phyloP scores from a whole-genome alignment of 768 basidiomycete genomes.

The Tubosaeta sp. region DNA sequence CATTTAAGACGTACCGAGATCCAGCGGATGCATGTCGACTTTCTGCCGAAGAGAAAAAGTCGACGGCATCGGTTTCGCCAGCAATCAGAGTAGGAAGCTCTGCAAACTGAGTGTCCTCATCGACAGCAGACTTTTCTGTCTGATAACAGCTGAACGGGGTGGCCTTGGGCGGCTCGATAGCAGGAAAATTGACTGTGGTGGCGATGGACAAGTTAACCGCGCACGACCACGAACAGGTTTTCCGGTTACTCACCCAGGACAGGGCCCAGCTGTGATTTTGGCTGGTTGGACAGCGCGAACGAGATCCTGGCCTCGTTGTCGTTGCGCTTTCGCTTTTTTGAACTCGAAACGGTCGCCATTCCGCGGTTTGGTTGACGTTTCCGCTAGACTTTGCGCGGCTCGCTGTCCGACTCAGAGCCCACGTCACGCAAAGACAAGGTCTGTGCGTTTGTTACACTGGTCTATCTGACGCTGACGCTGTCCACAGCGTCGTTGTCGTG shows the following conservation, averaged over 20 bases:
- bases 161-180: conserved; percentile 50
- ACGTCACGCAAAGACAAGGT: conserved; percentile 24
- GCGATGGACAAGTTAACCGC: conserved; percentile 9
- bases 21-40: conserved; percentile 47
- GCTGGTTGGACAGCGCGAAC: conserved; percentile 35
- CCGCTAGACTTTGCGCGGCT: conserved; percentile 4
- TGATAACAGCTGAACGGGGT: conserved; percentile 63
- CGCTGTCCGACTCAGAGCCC: background rate
- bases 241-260: conserved; percentile 43
- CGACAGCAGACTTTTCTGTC: conserved; percentile 29
- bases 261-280: conserved; percentile 41
- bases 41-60: conserved; percentile 69
- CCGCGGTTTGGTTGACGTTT: conserved; percentile 13
- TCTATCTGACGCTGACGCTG: conserved; percentile 12
- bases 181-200: conserved; percentile 58
- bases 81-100: conserved; percentile 47
- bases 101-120: conserved; percentile 30
- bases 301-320: conserved; percentile 32
- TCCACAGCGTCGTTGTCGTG: conserved; percentile 11
- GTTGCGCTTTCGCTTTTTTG: conserved; percentile 51
- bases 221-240: conserved; percentile 25
- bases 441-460: conserved; percentile 8
- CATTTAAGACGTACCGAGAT: conserved; percentile 54
- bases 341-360: conserved; percentile 23
- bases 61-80: conserved; percentile 80